phyloP scores from a whole-genome alignment of 257 asterid genomes.

The Capsicum rhomboideum region DNA sequence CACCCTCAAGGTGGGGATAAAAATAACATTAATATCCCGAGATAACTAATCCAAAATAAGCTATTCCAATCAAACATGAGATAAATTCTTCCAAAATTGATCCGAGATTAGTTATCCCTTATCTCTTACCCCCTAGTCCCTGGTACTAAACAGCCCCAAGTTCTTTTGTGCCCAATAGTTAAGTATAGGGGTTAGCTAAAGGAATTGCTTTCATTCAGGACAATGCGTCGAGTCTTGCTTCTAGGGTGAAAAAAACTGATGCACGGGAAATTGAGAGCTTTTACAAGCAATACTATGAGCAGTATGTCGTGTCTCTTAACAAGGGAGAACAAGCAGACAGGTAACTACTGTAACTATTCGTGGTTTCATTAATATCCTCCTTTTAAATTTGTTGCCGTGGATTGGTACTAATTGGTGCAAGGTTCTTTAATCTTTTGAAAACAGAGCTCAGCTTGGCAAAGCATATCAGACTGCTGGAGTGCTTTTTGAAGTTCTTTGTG shows the following conservation, averaged over 20 bases:
- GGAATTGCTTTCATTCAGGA: constrained; percentile 44
- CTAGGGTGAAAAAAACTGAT: constrained; percentile 87
- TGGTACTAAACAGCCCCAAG: no score
- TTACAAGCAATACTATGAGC: constrained; percentile 92
- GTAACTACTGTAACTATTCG: constrained; percentile 19
- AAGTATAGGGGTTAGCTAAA: neutral
- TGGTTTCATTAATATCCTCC: neutral
- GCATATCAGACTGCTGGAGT: constrained; percentile 99
- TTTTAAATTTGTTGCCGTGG: neutral
- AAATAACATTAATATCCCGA: no score
- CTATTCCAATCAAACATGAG: no score
- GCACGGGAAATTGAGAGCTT: constrained; percentile 97
- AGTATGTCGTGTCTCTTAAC: constrained; percentile 85
- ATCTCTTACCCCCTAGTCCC: no score
- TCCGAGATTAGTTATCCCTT: no score
- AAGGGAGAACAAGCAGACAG: constrained; percentile 96
- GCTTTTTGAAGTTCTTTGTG: constrained; percentile 97
- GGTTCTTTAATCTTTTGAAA: neutral
- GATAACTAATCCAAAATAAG: no score
- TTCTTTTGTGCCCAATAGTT: neutral
- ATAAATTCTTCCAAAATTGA: no score
- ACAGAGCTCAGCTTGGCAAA: constrained; percentile 95
- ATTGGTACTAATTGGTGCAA: neutral
- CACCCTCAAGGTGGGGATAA: no score
- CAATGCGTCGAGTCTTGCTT: constrained; percentile 70